A percentile compares a stretch with the other conserved stretches of the same genome.
Evolutionary conservation across 495 filamentous ascomycete genomes (phyloP).

Genomic region (Talaromyces ruber): DNA sequence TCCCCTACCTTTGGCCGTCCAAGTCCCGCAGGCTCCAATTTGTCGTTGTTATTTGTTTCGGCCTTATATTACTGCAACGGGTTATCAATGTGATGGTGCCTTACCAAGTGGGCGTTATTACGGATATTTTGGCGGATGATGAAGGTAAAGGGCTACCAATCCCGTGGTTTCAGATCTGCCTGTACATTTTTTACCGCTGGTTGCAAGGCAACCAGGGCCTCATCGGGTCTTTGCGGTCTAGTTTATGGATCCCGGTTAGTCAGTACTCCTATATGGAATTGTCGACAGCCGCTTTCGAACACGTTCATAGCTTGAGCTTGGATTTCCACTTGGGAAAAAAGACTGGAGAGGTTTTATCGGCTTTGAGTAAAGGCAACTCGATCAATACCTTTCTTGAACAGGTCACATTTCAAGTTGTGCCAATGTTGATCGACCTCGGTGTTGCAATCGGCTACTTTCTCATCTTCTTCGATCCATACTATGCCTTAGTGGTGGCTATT

Average conservation of each 20-base stretch:
- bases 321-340: conserved; percentile 97
- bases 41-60: conserved; percentile 70
- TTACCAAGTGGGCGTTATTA: conserved; percentile 64
- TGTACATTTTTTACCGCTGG: conserved; percentile 75
- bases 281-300: conserved; percentile 91
- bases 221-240: conserved; percentile 69
- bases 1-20: conserved; percentile 89
- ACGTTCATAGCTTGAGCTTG: conserved; percentile 88
- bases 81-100: conserved; percentile 76
- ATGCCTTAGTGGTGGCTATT: conserved; percentile 81
- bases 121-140: conserved; percentile 51
- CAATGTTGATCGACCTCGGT: conserved; percentile 85
- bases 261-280: conserved; percentile 95
- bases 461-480: conserved; percentile 72
- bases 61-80: conserved; percentile 67
- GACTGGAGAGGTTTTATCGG: conserved; percentile 91
- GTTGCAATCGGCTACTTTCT: conserved; percentile 86
- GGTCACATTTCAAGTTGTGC: conserved; percentile 88
- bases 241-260: conserved; percentile 89
- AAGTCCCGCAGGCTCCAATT: conserved; percentile 64
- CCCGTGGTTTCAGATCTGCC: conserved; percentile 62
- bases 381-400: conserved; percentile 97
- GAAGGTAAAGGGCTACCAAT: conserved; percentile 36
- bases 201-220: conserved; percentile 84
- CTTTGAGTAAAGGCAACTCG: conserved; percentile 87